Evolutionary conservation across 352 stramenopile species (phyloP).

Genomic region (Globisporangium abappressorium): DNA sequence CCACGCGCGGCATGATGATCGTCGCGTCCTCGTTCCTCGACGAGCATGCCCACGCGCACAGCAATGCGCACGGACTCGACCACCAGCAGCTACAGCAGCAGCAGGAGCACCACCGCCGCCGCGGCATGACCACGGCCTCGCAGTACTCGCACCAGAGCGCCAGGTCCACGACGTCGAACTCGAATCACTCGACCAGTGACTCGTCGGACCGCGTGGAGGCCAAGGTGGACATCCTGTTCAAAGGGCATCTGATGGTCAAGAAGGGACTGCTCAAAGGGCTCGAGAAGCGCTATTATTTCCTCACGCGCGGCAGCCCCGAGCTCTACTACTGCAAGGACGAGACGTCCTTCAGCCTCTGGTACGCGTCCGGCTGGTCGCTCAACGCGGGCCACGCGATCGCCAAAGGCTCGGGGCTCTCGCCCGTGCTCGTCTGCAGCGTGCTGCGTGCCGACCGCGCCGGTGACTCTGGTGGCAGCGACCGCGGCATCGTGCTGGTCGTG

Average conservation of each 20-base stretch:
- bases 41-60: neutral
- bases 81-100: conserved; percentile 6
- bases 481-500: conserved; percentile 42
- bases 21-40: conserved; percentile 1
- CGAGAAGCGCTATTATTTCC: conserved; percentile 72
- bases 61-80: neutral
- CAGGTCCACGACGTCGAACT: neutral
- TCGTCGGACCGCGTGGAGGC: neutral
- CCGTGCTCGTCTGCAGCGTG: conserved; percentile 45
- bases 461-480: conserved; percentile 27
- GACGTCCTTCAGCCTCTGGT: conserved; percentile 59
- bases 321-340: conserved; percentile 68
- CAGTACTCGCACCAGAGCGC: conserved; percentile 8
- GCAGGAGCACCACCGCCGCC: conserved; percentile 1
- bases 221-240: conserved; percentile 33
- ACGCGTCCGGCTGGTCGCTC: conserved; percentile 41
- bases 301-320: conserved; percentile 31
- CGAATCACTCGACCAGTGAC: conserved; percentile 12
- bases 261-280: conserved; percentile 50
- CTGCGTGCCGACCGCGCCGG: conserved; percentile 40
- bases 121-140: conserved; percentile 11
- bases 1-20: conserved; percentile 11
- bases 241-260: conserved; percentile 44
- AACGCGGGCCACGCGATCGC: conserved; percentile 24
- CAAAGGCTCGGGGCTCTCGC: conserved; percentile 28